Conservation (phyloP, 148 eudicot species). For the Chenopodium formosanum region DNA sequence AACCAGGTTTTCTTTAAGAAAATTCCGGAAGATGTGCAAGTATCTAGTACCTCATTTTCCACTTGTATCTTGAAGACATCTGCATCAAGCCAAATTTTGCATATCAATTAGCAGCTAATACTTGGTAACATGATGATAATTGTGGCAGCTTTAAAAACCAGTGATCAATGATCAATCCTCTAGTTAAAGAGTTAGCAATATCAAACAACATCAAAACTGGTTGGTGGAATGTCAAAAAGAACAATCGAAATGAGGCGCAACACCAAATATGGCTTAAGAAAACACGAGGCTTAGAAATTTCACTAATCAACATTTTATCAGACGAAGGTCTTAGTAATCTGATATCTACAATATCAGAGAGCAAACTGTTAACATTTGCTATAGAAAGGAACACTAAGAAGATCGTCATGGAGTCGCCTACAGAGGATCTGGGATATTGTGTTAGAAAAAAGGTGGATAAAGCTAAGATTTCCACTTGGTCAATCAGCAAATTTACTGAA, state of each 20-base stretch:
- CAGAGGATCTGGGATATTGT: too few relatives aligned
- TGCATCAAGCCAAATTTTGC: neutral
- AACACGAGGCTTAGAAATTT: neutral
- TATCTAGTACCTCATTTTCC: neutral
- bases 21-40: neutral
- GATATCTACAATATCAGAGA: neutral
- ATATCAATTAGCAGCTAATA: neutral
- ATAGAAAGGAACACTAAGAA: neutral
- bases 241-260: neutral
- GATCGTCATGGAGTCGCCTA: too few relatives aligned
- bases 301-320: neutral
- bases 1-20: neutral
- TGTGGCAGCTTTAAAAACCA: neutral
- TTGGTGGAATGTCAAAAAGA: neutral
- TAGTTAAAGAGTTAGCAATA: too few relatives aligned
- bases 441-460: too few relatives aligned
- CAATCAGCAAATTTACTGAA: too few relatives aligned
- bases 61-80: constrained; percentile 5
- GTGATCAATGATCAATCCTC: neutral
- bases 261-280: neutral
- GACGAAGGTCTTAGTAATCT: neutral
- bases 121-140: too few relatives aligned
- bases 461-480: too few relatives aligned
- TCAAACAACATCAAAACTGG: neutral
- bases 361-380: neutral